Conservation (phyloP, 768 basidiomycete species). For the Plicaturopsis crispa region DNA sequence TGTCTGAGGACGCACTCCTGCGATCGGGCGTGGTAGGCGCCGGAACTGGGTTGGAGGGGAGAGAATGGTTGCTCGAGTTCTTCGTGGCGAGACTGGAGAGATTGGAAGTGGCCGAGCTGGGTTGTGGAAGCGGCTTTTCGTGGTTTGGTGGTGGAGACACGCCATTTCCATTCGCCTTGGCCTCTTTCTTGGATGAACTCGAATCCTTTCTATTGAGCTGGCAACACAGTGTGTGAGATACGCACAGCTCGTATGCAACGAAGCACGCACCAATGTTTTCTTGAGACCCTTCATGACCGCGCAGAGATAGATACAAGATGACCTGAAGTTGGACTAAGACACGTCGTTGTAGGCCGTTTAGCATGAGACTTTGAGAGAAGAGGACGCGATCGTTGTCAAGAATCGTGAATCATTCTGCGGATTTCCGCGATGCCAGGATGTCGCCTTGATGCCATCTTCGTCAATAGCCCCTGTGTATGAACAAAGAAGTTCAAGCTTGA, state of each 20-base stretch:
- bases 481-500: too few species aligned
- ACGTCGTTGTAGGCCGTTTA: too few species aligned
- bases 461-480: too few species aligned
- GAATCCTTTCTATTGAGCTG: constrained; percentile 67
- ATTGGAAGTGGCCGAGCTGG: constrained; percentile 9
- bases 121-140: not conserved
- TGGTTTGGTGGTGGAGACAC: constrained; percentile 54
- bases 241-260: constrained; percentile 8
- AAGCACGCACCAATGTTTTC: constrained; percentile 59
- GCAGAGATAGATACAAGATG: too few species aligned
- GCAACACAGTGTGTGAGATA: constrained; percentile 7
- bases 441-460: too few species aligned
- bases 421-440: too few species aligned
- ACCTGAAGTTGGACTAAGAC: too few species aligned
- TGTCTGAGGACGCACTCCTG: constrained; percentile 32
- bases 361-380: too few species aligned
- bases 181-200: constrained; percentile 66
- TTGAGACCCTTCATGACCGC: constrained; percentile 73
- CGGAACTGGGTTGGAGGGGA: constrained; percentile 34
- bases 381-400: too few species aligned
- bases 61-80: constrained; percentile 34
- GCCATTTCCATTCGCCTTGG: constrained; percentile 34
- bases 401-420: too few species aligned
- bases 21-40: constrained; percentile 49
- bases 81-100: constrained; percentile 26